These are phyloP conservation scores for Torulaspora franciscae DNA, from an alignment of 805 yeast genomes.

Conservation along the genomic window DNA sequence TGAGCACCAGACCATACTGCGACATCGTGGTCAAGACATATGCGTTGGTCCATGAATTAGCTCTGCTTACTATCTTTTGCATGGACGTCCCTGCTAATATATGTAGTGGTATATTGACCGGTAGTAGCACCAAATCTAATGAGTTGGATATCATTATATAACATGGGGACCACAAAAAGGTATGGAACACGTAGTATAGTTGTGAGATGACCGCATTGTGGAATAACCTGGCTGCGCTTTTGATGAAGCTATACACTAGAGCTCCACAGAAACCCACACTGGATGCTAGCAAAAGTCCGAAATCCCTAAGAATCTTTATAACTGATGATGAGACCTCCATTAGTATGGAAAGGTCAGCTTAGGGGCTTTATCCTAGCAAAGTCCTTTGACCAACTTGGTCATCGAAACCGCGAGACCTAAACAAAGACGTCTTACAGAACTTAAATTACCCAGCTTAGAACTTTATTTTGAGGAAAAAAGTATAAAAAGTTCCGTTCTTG, in stretches of 20 bases:
- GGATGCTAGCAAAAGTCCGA: constrained; percentile 11
- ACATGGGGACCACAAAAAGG: constrained; percentile 19
- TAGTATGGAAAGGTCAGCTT: background rate
- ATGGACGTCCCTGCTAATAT: constrained; percentile 25
- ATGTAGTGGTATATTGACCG: constrained; percentile 27
- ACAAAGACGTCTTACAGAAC: background rate
- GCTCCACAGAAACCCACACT: constrained; percentile 11
- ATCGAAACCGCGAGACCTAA: background rate
- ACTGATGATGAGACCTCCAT: constrained; percentile 7
- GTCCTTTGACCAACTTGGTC: background rate
- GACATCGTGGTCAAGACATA: constrained; percentile 17
- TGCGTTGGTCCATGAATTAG: constrained; percentile 14
- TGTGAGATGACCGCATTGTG: constrained; percentile 1
- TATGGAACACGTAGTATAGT: constrained; percentile 4
- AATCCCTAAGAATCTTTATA: constrained; percentile 8
- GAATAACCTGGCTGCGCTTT: background rate
- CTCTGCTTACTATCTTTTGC: constrained; percentile 14
- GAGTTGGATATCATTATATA: constrained; percentile 18
- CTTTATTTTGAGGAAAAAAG: background rate
- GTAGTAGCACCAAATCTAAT: constrained; percentile 20
- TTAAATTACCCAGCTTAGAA: background rate
- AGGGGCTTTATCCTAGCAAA: background rate
- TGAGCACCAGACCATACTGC: constrained; percentile 27
- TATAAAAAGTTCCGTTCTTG: background rate
- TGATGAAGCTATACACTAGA: constrained; percentile 1